These are phyloP conservation scores for Ophiostoma sp. DNA, from an alignment of 2,329 filamentous ascomycete genomes.

Conservation along the genomic window DNA sequence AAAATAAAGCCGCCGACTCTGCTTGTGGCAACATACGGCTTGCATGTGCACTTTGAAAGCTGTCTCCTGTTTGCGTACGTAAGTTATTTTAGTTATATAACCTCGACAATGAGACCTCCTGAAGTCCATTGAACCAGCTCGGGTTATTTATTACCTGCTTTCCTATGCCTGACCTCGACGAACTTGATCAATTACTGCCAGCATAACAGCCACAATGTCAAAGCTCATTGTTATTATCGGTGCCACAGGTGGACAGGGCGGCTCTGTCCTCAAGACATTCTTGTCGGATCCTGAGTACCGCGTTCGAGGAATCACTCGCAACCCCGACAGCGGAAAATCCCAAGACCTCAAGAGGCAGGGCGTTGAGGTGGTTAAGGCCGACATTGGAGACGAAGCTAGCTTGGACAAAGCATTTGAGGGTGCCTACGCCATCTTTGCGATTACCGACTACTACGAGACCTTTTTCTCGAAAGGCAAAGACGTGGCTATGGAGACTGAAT, in stretches of 20 bases:
- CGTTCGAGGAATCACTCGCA: neutral
- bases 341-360: neutral
- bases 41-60: neutral
- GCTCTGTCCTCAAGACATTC: neutral
- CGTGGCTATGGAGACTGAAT: neutral
- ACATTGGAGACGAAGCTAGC: neutral
- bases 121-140: neutral
- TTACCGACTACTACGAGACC: neutral
- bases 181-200: neutral
- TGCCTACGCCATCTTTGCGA: neutral
- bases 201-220: neutral
- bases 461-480: neutral
- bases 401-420: neutral
- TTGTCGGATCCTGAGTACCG: neutral
- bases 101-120: neutral
- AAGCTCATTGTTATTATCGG: constrained; percentile 1
- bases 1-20: neutral
- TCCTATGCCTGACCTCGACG: neutral
- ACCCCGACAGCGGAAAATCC: neutral
- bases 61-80: neutral
- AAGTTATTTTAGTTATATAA: constrained; percentile 3
- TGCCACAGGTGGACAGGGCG: neutral
- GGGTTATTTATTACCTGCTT: neutral
- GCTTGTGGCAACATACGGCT: neutral
- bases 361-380: neutral